Conservation (phyloP, 768 basidiomycete genomes). For the Lactifluus piperatus region DNA sequence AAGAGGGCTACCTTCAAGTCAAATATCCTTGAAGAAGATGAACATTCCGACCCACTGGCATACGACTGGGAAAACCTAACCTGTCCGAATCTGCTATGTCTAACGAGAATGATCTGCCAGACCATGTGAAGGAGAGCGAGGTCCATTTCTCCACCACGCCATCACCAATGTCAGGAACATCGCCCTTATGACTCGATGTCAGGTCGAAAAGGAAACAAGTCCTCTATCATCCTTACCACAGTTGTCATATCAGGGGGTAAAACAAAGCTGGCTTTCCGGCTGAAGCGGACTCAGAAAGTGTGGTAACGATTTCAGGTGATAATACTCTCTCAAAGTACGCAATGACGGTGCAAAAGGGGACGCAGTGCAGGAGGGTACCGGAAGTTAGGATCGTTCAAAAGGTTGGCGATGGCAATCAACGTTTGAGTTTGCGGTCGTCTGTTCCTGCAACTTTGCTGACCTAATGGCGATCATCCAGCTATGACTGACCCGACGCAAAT, state of each 20-base stretch:
- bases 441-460: no score
- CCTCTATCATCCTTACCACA: neutral
- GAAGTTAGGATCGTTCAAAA: neutral
- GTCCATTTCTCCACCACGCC: constrained; percentile 38
- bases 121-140: constrained; percentile 62
- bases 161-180: neutral
- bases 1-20: constrained; percentile 68
- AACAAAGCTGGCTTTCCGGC: no score
- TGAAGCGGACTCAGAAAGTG: neutral
- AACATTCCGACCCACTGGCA: neutral
- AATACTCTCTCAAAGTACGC: neutral
- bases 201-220: neutral
- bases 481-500: no score
- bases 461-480: neutral
- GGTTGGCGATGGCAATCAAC: neutral
- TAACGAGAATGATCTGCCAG: constrained; percentile 56
- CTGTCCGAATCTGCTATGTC: constrained; percentile 72
- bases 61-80: constrained; percentile 28
- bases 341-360: neutral
- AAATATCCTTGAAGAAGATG: constrained; percentile 45
- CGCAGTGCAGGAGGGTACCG: neutral
- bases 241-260: neutral
- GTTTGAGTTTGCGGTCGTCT: no score
- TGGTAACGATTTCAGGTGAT: neutral
- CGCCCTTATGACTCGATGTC: neutral